Conservation (phyloP, 192 early-diverging fungal species). For the Funneliformis mosseae region DNA sequence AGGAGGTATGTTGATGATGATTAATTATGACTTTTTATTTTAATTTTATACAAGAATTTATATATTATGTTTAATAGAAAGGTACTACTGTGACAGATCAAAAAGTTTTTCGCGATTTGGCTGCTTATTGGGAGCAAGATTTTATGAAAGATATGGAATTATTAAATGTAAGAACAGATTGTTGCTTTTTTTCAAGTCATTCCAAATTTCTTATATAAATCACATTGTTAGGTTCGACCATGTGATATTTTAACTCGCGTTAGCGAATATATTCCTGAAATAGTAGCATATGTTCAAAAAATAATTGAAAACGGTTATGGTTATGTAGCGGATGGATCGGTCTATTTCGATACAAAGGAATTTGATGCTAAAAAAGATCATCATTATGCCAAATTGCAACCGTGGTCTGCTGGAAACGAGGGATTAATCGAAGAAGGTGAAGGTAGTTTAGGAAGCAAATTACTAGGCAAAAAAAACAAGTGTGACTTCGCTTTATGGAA, state of each 20-base stretch:
- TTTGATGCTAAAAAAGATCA: constrained; percentile 85
- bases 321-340: constrained; percentile 88
- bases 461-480: constrained; percentile 65
- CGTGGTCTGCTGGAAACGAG: constrained; percentile 81
- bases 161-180: constrained; percentile 64
- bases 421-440: constrained; percentile 89
- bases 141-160: constrained; percentile 94
- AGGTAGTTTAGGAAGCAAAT: constrained; percentile 74
- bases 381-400: constrained; percentile 93
- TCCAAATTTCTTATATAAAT: constrained; percentile 6
- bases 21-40: constrained; percentile 17
- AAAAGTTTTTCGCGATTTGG: constrained; percentile 87
- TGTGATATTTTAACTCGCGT: constrained; percentile 93
- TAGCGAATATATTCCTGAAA: constrained; percentile 96
- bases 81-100: constrained; percentile 80
- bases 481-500: constrained; percentile 99
- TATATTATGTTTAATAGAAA: constrained; percentile 37
- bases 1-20: constrained; percentile 43
- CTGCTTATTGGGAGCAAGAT: constrained; percentile 91
- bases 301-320: constrained; percentile 96
- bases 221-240: constrained; percentile 56
- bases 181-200: constrained; percentile 17
- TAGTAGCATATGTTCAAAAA: constrained; percentile 83
- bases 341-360: constrained; percentile 90
- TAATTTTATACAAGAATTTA: neutral